Evolutionary conservation across 176 grass and related monocot genomes (phyloP), one percentile per base, ranked within the genome.

Genomic region (Carex myosuroides): DNA sequence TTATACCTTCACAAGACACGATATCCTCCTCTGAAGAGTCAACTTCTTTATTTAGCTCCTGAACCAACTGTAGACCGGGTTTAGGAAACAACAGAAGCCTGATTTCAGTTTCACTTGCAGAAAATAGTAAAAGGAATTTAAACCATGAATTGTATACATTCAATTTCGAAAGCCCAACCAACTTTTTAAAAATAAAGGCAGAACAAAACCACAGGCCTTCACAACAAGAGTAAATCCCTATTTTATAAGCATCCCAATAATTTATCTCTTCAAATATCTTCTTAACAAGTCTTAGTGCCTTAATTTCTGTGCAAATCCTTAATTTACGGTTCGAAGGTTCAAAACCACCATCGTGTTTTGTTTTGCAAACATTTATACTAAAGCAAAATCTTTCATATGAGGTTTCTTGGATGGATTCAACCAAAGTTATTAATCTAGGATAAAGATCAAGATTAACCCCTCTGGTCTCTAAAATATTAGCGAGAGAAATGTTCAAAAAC

Each of bases 161-260:
- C 41, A 83, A 80, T 44, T 86, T 54, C 75, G 89, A 90, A 88
- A 55, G 75, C 87, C 85, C 85, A 86, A 89, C 64, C 84, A 98
- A 85, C 88, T 93, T 98, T 75, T 88, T 93, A 48, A 98, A 98
- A 58, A 90, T 60, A 85, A 93, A 95, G 10, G 93, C 83, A 58
- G 91, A 90, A 50, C 85, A 80, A 88, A 95, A 98, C 91, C 91
- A 98, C 60, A 98, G 85, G 68, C 92, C 89, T 86, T 91, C 84
- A 62, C 37, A 74, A 81, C 87, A 95, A 84, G 91, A 90, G 62
- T 93, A 93, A 85, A 91, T 92, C 68, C 92, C 91, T 83, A 88
- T 91, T 81, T 79, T 94, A 77, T 98, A 98, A 44, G 91, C 91
- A 70, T 86, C 86, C 95, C 95, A 98, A 83, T 90, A 95, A 73